Evolutionary conservation across 768 basidiomycete genomes (phyloP).

Genomic region (Boletellus ananiceps): DNA sequence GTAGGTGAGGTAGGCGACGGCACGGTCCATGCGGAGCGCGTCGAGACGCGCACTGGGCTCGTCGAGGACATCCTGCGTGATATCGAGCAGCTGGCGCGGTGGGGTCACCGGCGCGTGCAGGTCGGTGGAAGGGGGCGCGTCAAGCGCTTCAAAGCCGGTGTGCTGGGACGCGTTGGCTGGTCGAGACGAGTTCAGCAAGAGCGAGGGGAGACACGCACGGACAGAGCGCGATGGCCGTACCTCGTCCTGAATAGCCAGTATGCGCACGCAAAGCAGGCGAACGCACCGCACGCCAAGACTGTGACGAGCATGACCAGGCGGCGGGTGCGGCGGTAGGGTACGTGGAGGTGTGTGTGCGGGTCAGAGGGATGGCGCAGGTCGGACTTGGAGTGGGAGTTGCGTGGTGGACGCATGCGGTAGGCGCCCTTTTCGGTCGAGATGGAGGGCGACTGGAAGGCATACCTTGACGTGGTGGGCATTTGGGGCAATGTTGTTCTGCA

Average conservation of each 20-base stretch:
- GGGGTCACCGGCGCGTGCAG: not conserved
- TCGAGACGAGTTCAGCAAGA: conserved; percentile 16
- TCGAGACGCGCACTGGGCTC: conserved; percentile 9
- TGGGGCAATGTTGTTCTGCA: too few species aligned
- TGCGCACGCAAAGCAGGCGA: conserved; percentile 53
- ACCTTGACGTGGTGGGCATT: conserved; percentile 11
- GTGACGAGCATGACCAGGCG: conserved; percentile 42
- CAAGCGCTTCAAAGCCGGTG: conserved; percentile 1
- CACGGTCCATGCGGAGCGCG: conserved; percentile 13
- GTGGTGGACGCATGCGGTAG: conserved; percentile 55
- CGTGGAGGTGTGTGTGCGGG: conserved; percentile 1
- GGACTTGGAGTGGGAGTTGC: conserved; percentile 23
- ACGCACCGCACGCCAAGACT: conserved; percentile 43
- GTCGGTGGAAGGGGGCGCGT: not conserved
- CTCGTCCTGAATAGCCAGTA: conserved; percentile 64
- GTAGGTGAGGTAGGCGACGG: conserved; percentile 59
- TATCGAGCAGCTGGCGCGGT: conserved; percentile 1
- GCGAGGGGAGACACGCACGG: conserved; percentile 12
- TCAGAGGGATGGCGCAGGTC: conserved; percentile 17
- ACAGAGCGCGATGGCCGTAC: conserved; percentile 37
- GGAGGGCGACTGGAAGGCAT: conserved; percentile 51
- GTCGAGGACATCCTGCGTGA: conserved; percentile 32
- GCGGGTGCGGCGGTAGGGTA: conserved; percentile 27
- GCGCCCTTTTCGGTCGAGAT: conserved; percentile 60
- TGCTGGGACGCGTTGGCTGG: conserved; percentile 19